Evolutionary conservation across 2,329 filamentous ascomycete genomes (phyloP).

Genomic region (Aureobasidium melanogenum): DNA sequence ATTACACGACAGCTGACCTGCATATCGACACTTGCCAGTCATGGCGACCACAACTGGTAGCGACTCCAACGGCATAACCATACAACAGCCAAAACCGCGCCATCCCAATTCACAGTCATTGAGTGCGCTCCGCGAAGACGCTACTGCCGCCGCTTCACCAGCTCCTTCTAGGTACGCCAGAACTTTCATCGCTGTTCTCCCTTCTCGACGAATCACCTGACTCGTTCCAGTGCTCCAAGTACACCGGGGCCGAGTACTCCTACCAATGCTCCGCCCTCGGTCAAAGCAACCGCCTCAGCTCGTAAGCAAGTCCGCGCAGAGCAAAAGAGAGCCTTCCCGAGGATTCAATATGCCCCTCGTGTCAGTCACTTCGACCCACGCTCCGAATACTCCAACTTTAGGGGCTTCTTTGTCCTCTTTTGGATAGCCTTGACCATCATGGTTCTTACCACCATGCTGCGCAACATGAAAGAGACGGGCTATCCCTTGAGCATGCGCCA

Average conservation of each 20-base stretch:
- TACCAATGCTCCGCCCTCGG: constrained; percentile 85
- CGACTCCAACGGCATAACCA: not conserved
- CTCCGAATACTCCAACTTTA: constrained; percentile 88
- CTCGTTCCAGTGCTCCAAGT: constrained; percentile 41
- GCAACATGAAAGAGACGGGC: constrained; percentile 90
- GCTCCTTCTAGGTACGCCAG: constrained; percentile 13
- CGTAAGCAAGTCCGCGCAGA: constrained; percentile 69
- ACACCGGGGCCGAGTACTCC: constrained; percentile 79
- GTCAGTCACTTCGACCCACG: constrained; percentile 92
- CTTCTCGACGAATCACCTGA: not conserved
- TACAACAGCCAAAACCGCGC: constrained; percentile 22
- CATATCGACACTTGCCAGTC: not conserved
- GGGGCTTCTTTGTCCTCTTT: constrained; percentile 95
- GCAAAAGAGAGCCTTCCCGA: constrained; percentile 78
- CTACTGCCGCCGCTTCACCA: not conserved
- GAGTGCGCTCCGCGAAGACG: constrained; percentile 15
- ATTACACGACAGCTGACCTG: not conserved
- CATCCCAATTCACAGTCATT: constrained; percentile 18
- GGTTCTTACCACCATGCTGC: constrained; percentile 86
- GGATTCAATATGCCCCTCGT: constrained; percentile 80
- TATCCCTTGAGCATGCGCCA: constrained; percentile 77
- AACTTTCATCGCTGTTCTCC: not conserved
- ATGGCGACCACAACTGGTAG: constrained; percentile 8
- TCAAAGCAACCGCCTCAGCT: constrained; percentile 74
- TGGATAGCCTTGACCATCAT: constrained; percentile 97